phyloP scores from a whole-genome alignment of 345 rosid species.

The Camelina sativa region DNA sequence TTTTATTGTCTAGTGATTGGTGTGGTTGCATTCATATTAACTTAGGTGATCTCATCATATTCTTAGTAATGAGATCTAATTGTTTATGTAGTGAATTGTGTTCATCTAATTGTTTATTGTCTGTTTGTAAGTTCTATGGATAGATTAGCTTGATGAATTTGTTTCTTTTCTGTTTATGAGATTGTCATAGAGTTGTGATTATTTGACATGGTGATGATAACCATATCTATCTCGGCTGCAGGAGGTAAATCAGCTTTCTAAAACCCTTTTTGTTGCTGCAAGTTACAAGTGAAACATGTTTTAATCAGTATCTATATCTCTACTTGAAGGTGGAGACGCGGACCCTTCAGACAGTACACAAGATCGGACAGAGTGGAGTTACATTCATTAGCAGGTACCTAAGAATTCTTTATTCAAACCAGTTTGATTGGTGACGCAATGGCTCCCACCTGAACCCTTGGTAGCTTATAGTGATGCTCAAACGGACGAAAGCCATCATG shows the following conservation, averaged over 20 bases:
- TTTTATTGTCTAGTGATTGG: constrained; percentile 2
- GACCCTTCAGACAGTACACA: constrained; percentile 76
- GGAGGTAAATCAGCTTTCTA: constrained; percentile 64
- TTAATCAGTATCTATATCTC: not conserved
- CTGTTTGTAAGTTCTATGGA: not conserved
- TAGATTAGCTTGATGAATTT: constrained; percentile 24
- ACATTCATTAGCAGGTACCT: constrained; percentile 83
- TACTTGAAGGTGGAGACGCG: constrained; percentile 78
- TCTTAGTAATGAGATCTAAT: not conserved
- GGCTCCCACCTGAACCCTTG: too few species aligned
- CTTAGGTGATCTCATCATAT: not conserved
- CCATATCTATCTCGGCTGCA: constrained; percentile 81
- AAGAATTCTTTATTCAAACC: not conserved
- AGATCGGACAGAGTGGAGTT: constrained; percentile 95
- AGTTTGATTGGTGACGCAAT: not conserved
- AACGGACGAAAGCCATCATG: too few species aligned
- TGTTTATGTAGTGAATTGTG: not conserved
- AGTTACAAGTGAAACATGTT: not conserved
- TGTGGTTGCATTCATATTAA: constrained; percentile 13
- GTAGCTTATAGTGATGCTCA: too few species aligned
- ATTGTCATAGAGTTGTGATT: constrained; percentile 67
- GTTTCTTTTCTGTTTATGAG: constrained; percentile 28
- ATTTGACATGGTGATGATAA: constrained; percentile 98
- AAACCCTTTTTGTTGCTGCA: not conserved
- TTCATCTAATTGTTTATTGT: constrained; percentile 5